Conservation (phyloP, 305 asterid genomes). For the Andrographis paniculata region DNA sequence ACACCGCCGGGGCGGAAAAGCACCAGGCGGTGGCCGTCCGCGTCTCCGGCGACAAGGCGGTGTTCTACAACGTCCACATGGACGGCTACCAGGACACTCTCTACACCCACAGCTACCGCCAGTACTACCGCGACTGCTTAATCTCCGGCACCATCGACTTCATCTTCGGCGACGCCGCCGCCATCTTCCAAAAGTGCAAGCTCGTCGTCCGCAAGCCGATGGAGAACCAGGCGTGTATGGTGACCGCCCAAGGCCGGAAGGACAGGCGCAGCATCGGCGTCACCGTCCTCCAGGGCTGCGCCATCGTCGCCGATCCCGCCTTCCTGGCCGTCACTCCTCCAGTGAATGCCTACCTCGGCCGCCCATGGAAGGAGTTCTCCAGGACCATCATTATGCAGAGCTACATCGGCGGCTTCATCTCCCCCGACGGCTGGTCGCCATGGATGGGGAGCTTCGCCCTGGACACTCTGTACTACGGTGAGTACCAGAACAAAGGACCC, state of each 20-base stretch:
- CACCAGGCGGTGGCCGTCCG: conserved; percentile 62
- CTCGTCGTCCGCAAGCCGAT: conserved; percentile 38
- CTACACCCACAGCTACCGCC: conserved; percentile 51
- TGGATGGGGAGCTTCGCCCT: conserved; percentile 29
- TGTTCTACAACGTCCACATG: conserved; percentile 31
- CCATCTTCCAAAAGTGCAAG: conserved; percentile 51
- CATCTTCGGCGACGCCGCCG: conserved; percentile 53
- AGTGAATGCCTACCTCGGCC: conserved; percentile 28
- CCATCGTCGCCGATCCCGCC: conserved; percentile 22
- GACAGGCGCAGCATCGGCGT: conserved; percentile 20
- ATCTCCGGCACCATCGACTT: conserved; percentile 75
- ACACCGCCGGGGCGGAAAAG: conserved; percentile 42
- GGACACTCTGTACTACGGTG: conserved; percentile 31
- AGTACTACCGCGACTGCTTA: conserved; percentile 49
- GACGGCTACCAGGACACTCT: conserved; percentile 64
- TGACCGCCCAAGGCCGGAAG: conserved; percentile 60
- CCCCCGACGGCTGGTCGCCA: conserved; percentile 37
- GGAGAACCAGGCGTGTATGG: conserved; percentile 30
- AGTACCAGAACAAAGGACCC: conserved; percentile 33
- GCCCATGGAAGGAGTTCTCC: conserved; percentile 56
- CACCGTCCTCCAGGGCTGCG: conserved; percentile 29
- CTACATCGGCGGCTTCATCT: conserved; percentile 25
- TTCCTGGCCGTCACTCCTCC: conserved; percentile 6
- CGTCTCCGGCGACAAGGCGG: conserved; percentile 33
- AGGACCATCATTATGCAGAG: conserved; percentile 39